Base-by-base conservation (phyloP, 192 early-diverging fungal species). In the Entomortierella lignicola region DNA sequence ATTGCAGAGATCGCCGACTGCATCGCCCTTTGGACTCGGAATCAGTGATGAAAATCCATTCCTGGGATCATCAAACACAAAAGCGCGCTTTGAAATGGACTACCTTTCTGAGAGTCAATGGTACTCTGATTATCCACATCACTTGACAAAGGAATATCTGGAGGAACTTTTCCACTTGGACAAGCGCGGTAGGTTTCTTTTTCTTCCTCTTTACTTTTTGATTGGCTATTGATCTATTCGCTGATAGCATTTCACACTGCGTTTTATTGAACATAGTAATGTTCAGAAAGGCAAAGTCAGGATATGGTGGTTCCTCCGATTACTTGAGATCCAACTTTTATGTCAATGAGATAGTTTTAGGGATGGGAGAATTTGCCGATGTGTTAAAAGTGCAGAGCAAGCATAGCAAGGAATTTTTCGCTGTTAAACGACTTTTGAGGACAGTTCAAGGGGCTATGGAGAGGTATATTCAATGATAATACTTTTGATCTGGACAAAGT, bases 281-380 rank as follows among this genome's bases (percentile, higher is more conserved):
- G 68, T 79, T 79, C 26, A 70, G 57, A 26, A 50, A 66, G 20
- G 30, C 47, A 55, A 66, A 71, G 37, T 23, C 64, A 8, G 63
- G 68, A 53, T 69, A 68, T 54, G 15, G 79, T 43, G 42, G 56
- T 27, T 59, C 66, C 10, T 72, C 85, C 0, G 92, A 95, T 72
- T 92, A 94, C 77, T 87, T 96, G 61, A 89, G 85, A 21, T 72
- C 85, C 13, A 84, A 92, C 32, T 98, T 96, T 70, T 84, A 87
- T 48, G 64, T 94, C 18, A 71, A 91, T 23, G 67, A 69, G 31
- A 68, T 64, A 8, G 61, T 80, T 15, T 77, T 95, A n/a, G 97
- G 95, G 32, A 84, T 89, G 7, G 97, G 97, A 20, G 85, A 91
- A 60, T 97, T 95, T 66, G 90, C 94, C 0, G 87, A 91, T 11